Percentiles rank a stretch among this genome's conserved stretches.
Conservation (phyloP, 148 eudicot species). For the Salicornia ramosissima region DNA sequence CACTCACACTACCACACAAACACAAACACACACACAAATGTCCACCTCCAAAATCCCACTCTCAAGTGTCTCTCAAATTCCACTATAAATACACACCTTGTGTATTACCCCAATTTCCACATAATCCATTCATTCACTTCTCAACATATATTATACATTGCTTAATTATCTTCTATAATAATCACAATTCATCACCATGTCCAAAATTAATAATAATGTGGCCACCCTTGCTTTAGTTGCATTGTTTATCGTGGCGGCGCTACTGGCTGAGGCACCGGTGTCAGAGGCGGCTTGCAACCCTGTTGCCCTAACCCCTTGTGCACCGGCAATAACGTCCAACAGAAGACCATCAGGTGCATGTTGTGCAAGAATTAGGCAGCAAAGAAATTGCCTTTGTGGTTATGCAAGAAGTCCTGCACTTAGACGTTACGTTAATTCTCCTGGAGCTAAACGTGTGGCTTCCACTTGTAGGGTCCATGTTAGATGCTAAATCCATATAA, state of each 20-base stretch:
- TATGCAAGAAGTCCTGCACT: constrained; percentile 30
- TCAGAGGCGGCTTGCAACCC: constrained; percentile 43
- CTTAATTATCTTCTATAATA: neutral
- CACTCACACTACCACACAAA: too few relatives aligned
- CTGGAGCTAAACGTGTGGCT: constrained; percentile 39
- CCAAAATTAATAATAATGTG: constrained; percentile 16
- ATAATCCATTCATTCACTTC: neutral
- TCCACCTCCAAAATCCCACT: constrained; percentile 12
- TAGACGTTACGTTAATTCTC: constrained; percentile 29
- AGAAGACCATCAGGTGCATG: constrained; percentile 36
- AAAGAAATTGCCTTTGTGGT: constrained; percentile 35
- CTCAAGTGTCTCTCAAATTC: constrained; percentile 13
- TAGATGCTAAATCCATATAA: constrained; percentile 27
- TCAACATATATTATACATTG: neutral
- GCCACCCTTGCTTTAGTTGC: constrained; percentile 17
- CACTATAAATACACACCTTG: constrained; percentile 19
- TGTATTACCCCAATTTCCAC: neutral
- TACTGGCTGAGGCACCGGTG: constrained; percentile 26
- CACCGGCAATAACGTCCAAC: constrained; percentile 30
- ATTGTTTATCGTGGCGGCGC: constrained; percentile 16
- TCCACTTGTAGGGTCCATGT: constrained; percentile 27
- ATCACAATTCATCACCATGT: constrained; percentile 4
- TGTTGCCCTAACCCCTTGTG: constrained; percentile 39
- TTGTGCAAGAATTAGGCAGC: constrained; percentile 44
- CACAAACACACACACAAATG: constrained; percentile 9